Evolutionary conservation across 2,329 filamentous ascomycete genomes (phyloP).

Genomic region (Talaromyces sp.): DNA sequence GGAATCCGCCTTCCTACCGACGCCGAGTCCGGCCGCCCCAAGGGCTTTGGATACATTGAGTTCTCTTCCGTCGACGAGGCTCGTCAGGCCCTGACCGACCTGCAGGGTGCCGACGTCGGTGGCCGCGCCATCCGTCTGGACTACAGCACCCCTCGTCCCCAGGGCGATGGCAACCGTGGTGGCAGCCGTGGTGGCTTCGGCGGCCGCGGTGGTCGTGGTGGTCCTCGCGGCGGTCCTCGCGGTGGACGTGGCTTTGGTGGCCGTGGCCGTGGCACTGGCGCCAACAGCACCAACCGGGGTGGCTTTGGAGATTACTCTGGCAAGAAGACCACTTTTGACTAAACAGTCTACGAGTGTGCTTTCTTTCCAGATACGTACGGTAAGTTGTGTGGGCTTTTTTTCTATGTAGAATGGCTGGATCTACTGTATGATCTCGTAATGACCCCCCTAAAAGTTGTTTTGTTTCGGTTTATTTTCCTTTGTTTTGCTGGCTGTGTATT

Average conservation of each 20-base stretch:
- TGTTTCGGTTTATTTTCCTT: not conserved
- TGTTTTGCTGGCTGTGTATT: not conserved
- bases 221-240: constrained; percentile 48
- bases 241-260: constrained; percentile 43
- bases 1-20: constrained; percentile 86
- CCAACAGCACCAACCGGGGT: constrained; percentile 36
- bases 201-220: constrained; percentile 44
- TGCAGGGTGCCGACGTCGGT: constrained; percentile 66
- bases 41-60: constrained; percentile 89
- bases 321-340: constrained; percentile 68
- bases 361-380: not conserved
- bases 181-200: constrained; percentile 39
- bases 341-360: not conserved
- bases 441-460: not conserved
- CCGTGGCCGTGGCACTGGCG: constrained; percentile 28
- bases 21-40: constrained; percentile 72
- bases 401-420: not conserved
- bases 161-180: constrained; percentile 41
- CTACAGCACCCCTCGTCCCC: constrained; percentile 65
- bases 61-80: constrained; percentile 80
- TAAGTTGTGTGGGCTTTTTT: constrained; percentile 5
- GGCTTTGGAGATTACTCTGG: constrained; percentile 60
- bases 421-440: not conserved
- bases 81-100: constrained; percentile 62
- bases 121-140: constrained; percentile 76